Base-by-base conservation (phyloP, 352 stramenopile genomes). In the Pythium coloratum region DNA sequence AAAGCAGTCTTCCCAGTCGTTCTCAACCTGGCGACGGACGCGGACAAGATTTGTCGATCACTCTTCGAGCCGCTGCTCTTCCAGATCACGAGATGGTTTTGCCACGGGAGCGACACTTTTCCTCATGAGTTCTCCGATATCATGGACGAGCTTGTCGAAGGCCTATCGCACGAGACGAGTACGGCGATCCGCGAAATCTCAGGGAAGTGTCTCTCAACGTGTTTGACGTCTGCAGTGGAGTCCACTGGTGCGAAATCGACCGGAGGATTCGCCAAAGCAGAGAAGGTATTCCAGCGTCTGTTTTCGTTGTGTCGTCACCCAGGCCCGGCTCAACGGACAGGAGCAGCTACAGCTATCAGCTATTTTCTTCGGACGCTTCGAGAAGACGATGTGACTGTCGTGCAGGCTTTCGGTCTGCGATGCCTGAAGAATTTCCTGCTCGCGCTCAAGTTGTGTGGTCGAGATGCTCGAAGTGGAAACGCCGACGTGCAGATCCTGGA, bases 21-120 rank as follows among this genome's bases (percentile, higher is more conserved):
- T n/a, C 34, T 94, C 26, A 59, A 56, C 0, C 72, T 95, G 32
- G 81, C 84, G 36, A 82, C 82, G 18, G 85, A 95, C 55, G 36
- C 80, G 4, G 85, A 94, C 30, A 91, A 86, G 55, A 82, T 95
- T 55, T 85, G 76, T 47, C 77, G 82, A 34, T 73, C 76, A 14
- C 71, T 95, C 6, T 94, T 95, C 56, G 75, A 90, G 30, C 84
- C 87, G 3, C 58, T 93, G 18, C 60, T 94, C 8, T 90, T 92
- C 32, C 85, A 95, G 69, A 49, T 94, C 30, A 64, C 88, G 51
- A 81, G 76, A 5, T 95, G 87, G 87, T 62, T 92, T 18, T 82
- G 76, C 64, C 79, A 70, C 32, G 82, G 80, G 50, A 80, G 70
- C 26, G 76, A 85, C 10, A 71, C 70, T 9, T 91, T 81, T 64